Conservation (phyloP, 208 protist species). For the Wallacemonas sp. region DNA sequence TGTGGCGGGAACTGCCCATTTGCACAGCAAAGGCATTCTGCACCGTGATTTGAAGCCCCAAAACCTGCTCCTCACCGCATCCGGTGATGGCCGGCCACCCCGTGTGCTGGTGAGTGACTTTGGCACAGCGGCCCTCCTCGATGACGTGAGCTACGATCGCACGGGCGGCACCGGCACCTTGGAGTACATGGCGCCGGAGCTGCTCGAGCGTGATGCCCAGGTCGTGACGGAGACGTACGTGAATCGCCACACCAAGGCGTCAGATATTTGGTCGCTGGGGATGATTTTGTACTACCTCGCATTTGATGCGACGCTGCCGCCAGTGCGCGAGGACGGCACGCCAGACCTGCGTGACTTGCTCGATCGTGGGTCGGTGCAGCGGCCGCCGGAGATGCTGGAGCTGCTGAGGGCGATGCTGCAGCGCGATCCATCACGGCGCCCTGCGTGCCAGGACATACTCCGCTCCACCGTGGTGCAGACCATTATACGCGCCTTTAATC, state of each 20-base stretch:
- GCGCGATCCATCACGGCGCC: slow-evolving; percentile 58
- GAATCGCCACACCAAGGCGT: slow-evolving; percentile 64
- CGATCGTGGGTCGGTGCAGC: slow-evolving; percentile 27
- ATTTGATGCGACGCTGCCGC: slow-evolving; percentile 44
- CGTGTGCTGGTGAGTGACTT: slow-evolving; percentile 89
- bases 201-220: slow-evolving; percentile 53
- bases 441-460: slow-evolving; percentile 78
- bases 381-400: slow-evolving; percentile 83
- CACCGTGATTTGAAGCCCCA: slow-evolving; percentile 91
- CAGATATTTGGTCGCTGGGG: slow-evolving; percentile 88
- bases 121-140: slow-evolving; percentile 74
- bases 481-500: slow-evolving; percentile 72
- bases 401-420: slow-evolving; percentile 81
- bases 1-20: slow-evolving; percentile 69
- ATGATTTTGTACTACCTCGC: slow-evolving; percentile 89
- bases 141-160: slow-evolving; percentile 60
- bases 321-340: slow-evolving; percentile 34
- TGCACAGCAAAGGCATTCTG: slow-evolving; percentile 84
- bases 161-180: slow-evolving; percentile 85
- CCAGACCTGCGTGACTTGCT: slow-evolving; percentile 41
- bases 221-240: slow-evolving; percentile 42
- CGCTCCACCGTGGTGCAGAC: slow-evolving; percentile 68
- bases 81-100: slow-evolving; percentile 39
- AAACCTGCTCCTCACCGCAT: slow-evolving; percentile 77
- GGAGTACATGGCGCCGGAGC: slow-evolving; percentile 91